A percentile compares a stretch with the other conserved stretches of the same genome.
These are phyloP conservation scores for Tulasnella calospora DNA, from an alignment of 768 basidiomycete genomes.

Conservation along the genomic window DNA sequence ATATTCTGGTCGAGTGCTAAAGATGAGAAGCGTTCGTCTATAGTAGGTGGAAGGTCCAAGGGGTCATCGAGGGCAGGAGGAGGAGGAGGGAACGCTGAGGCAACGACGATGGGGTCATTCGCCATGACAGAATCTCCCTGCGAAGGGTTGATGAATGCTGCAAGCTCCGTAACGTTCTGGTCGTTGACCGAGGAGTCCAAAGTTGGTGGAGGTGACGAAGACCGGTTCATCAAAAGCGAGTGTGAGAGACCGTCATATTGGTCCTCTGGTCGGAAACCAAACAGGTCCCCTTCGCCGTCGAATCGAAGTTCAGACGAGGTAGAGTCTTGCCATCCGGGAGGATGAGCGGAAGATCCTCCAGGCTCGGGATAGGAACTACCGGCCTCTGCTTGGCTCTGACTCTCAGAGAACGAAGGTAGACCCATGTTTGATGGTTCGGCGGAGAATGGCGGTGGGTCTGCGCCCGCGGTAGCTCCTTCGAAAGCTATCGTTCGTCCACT, in stretches of 20 bases:
- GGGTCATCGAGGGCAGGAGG: slow-evolving; percentile 83
- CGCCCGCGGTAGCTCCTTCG: slow-evolving; percentile 67
- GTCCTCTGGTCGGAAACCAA: slow-evolving; percentile 64
- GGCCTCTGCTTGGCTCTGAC: slow-evolving; percentile 62
- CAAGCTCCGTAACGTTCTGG: slow-evolving; percentile 62
- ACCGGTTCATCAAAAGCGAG: slow-evolving; percentile 49
- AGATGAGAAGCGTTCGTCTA: slow-evolving; percentile 48
- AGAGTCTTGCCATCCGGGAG: slow-evolving; percentile 1
- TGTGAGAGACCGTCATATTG: slow-evolving; percentile 81
- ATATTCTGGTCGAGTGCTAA: not conserved
- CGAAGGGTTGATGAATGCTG: slow-evolving; percentile 44
- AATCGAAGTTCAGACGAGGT: slow-evolving; percentile 25
- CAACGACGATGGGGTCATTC: slow-evolving; percentile 48
- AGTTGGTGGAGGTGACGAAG: slow-evolving; percentile 67
- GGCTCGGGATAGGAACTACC: not conserved
- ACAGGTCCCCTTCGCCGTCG: slow-evolving; percentile 66
- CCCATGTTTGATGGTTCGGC: slow-evolving; percentile 34
- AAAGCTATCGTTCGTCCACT: not conserved
- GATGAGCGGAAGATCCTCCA: not conserved
- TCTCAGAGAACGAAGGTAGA: slow-evolving; percentile 64
- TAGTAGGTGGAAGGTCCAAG: slow-evolving; percentile 81
- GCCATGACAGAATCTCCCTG: not conserved
- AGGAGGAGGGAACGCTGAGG: slow-evolving; percentile 65
- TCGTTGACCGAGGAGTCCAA: slow-evolving; percentile 71
- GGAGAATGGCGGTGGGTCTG: slow-evolving; percentile 35